A percentile compares a stretch with the other conserved stretches of the same genome.
Conservation (phyloP, 768 basidiomycete species). For the Podaxis carcinomalis region DNA sequence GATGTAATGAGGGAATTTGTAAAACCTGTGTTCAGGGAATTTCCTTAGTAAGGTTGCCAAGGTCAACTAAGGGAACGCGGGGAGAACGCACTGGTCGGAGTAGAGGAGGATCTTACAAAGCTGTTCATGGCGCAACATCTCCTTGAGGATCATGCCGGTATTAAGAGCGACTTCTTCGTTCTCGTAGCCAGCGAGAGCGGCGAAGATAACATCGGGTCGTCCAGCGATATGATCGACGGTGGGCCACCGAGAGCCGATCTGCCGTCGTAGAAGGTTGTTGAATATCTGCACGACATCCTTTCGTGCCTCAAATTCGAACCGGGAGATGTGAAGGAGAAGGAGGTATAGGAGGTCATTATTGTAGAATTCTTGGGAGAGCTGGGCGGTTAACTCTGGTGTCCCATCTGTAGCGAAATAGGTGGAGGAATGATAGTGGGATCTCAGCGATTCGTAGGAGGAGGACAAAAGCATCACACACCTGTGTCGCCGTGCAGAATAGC, state of each 20-base stretch:
- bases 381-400: slow-evolving; percentile 84
- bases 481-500: slow-evolving; percentile 83
- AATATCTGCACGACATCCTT: slow-evolving; percentile 84
- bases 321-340: slow-evolving; percentile 76
- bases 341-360: slow-evolving; percentile 80
- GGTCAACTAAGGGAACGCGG: slow-evolving; percentile 8
- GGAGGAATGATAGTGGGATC: slow-evolving; percentile 1
- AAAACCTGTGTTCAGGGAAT: slow-evolving; percentile 59
- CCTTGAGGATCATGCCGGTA: slow-evolving; percentile 95
- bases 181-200: slow-evolving; percentile 86
- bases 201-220: slow-evolving; percentile 72
- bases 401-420: slow-evolving; percentile 49
- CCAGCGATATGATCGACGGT: slow-evolving; percentile 90
- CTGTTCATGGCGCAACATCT: slow-evolving; percentile 93
- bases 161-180: slow-evolving; percentile 96
- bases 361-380: slow-evolving; percentile 95
- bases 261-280: slow-evolving; percentile 84
- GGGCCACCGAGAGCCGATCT: slow-evolving; percentile 93
- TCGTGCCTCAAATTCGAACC: slow-evolving; percentile 92
- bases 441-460: neutral
- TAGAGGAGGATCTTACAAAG: slow-evolving; percentile 86
- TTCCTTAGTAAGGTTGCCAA: slow-evolving; percentile 7
- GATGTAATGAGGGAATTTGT: slow-evolving; percentile 94
- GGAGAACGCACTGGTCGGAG: slow-evolving; percentile 81
- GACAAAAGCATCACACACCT: slow-evolving; percentile 42